Evolutionary conservation across 2,329 filamentous ascomycete species (phyloP), one percentile per base, ranked within the genome.

Genomic region (Pyrenochaeta sp.): DNA sequence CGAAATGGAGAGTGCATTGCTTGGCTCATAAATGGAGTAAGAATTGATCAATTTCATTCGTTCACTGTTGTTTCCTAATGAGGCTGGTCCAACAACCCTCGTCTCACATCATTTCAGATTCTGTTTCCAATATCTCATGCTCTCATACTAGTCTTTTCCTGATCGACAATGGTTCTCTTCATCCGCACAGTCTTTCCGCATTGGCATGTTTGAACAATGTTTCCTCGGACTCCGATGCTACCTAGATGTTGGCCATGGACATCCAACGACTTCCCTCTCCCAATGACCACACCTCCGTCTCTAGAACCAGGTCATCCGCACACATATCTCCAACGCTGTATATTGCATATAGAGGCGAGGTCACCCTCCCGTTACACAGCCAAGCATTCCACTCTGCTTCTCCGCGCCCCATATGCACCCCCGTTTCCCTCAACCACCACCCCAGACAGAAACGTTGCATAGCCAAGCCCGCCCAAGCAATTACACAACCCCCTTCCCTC

Each of bases 391-490:
- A 22, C 21, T 17, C 29, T 20, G n/a, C 34, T n/a, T 38, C 15
- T 18, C 26, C 32, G 13, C 31, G 29, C 30, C 30, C 18, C 20
- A 21, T 22, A 23, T 15, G 19, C 36, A 35, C 15, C 17, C 17
- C 32, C 30, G 26, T 30, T 39, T 23, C 20, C 20, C 26, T 13
- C n/a, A 29, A n/a, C n/a, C n/a, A n/a, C n/a, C n/a, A n/a, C n/a
- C 14, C 17, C 17, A 40, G 11, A 23, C 42, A 45, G 29, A 35
- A 44, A 27, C 17, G 14, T 13, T n/a, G 26, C 19, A 28, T 11
- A 26, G 39, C 34, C 39, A 45, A 50, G 41, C 24, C n/a, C 42
- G 32, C 36, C 37, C 24, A 46, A 46, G 42, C 37, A 24, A 46
- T 13, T n/a, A 44, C 46, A 36, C 38, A 42, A 35, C 35, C 28